phyloP scores from a whole-genome alignment of 2,329 filamentous ascomycete genomes.

The Neocatenulostroma microsporum region DNA sequence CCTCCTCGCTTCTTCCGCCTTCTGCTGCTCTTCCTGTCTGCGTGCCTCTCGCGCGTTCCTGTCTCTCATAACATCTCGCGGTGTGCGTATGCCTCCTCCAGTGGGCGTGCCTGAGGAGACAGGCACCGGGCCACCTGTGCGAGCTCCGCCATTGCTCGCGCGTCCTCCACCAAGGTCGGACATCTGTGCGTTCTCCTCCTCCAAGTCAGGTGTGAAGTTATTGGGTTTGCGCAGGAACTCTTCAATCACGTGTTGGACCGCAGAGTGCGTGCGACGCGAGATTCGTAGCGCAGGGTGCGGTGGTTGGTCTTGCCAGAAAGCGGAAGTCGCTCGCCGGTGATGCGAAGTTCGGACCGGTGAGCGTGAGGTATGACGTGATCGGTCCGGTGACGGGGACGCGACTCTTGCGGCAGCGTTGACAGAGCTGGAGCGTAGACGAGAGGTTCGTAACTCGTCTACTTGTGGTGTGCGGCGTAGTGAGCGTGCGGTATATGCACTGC shows the following conservation, averaged over 20 bases:
- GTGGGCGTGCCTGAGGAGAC: constrained; percentile 41
- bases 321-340: constrained; percentile 27
- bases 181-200: constrained; percentile 89
- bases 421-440: constrained; percentile 37
- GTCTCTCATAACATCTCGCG: constrained; percentile 85
- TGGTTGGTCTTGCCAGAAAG: constrained; percentile 27
- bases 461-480: constrained; percentile 49
- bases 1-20: constrained; percentile 35
- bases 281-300: constrained; percentile 57
- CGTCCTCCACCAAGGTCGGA: constrained; percentile 65
- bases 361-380: constrained; percentile 20
- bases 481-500: constrained; percentile 43
- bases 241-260: constrained; percentile 87
- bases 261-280: constrained; percentile 76
- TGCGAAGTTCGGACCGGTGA: constrained; percentile 23
- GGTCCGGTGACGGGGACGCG: constrained; percentile 10
- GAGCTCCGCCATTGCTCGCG: constrained; percentile 49
- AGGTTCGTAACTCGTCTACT: constrained; percentile 38
- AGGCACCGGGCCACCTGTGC: constrained; percentile 47
- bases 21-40: constrained; percentile 54
- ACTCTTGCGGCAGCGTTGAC: constrained; percentile 30
- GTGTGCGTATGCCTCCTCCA: constrained; percentile 73
- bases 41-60: constrained; percentile 67
- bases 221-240: constrained; percentile 78
- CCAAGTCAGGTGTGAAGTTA: constrained; percentile 71